Percentiles rank a stretch among this genome's conserved stretches.
Evolutionary conservation across 768 basidiomycete genomes (phyloP).

Genomic region (Lactarius sp.): DNA sequence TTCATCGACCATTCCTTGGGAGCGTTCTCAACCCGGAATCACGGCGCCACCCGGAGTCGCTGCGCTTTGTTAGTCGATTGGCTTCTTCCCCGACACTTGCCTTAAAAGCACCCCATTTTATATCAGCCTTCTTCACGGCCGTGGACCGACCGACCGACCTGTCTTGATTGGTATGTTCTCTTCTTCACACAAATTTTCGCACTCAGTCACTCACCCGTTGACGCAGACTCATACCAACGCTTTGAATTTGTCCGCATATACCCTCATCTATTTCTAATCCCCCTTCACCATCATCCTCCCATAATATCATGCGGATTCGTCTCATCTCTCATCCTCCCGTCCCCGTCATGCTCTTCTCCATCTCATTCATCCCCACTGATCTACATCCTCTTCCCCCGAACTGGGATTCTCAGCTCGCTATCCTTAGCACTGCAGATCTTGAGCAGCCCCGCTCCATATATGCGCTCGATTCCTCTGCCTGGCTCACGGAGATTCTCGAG

Average conservation of each 20-base stretch:
- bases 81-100: neutral
- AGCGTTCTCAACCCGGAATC: neutral
- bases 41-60: neutral
- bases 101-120: slow-evolving; percentile 2
- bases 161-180: slow-evolving; percentile 17
- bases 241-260: slow-evolving; percentile 20
- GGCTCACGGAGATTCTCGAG: slow-evolving; percentile 48
- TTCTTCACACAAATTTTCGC: neutral
- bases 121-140: neutral
- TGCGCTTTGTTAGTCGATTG: neutral
- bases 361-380: slow-evolving; percentile 45
- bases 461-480: slow-evolving; percentile 56
- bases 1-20: neutral
- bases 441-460: slow-evolving; percentile 49
- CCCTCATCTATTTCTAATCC: slow-evolving; percentile 16
- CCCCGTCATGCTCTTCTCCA: slow-evolving; percentile 54
- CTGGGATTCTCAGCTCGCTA: slow-evolving; percentile 53
- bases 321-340: slow-evolving; percentile 42
- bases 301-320: slow-evolving; percentile 50
- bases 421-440: slow-evolving; percentile 48
- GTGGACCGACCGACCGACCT: neutral
- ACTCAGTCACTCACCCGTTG: neutral
- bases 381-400: slow-evolving; percentile 42
- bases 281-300: neutral
- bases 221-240: neutral